Conservation (phyloP, 495 filamentous ascomycete genomes). For the Evernia prunastri region DNA sequence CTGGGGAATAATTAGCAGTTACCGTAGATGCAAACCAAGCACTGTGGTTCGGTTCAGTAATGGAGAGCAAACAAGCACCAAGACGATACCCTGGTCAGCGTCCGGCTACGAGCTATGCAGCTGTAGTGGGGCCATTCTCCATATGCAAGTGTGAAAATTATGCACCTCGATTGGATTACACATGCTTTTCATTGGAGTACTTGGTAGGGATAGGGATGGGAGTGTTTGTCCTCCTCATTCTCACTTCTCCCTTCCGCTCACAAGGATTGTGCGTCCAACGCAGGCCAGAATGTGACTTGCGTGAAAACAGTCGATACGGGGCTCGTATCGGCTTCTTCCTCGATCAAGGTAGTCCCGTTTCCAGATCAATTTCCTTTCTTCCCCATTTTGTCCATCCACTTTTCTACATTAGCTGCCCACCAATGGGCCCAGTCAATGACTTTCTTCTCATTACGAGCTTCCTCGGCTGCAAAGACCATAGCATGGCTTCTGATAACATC, state of each 20-base stretch:
- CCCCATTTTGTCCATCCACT: background rate
- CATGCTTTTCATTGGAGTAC: background rate
- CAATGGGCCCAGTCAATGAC: constrained; percentile 72
- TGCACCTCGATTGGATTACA: background rate
- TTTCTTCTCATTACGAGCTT: constrained; percentile 61
- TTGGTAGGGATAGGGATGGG: background rate
- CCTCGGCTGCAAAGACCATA: constrained; percentile 90
- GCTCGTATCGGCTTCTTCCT: too few species aligned
- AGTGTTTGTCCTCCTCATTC: background rate
- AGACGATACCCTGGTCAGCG: background rate
- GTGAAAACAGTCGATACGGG: background rate
- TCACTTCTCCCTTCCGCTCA: too few species aligned
- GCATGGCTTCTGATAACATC: constrained; percentile 85
- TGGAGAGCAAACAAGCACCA: background rate
- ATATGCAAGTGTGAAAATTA: background rate
- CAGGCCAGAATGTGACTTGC: background rate
- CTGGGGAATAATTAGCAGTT: too few species aligned
- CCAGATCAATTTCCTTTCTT: background rate
- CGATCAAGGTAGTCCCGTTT: too few species aligned
- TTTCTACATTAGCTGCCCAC: constrained; percentile 49
- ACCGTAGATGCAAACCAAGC: background rate
- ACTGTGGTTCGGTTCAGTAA: background rate
- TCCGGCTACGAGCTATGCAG: background rate
- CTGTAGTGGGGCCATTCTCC: background rate
- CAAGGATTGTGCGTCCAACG: background rate